Percentiles rank a stretch among this genome's conserved stretches.
Evolutionary conservation across 768 basidiomycete genomes (phyloP).

Genomic region (Hygrophoropsis aurantiaca): DNA sequence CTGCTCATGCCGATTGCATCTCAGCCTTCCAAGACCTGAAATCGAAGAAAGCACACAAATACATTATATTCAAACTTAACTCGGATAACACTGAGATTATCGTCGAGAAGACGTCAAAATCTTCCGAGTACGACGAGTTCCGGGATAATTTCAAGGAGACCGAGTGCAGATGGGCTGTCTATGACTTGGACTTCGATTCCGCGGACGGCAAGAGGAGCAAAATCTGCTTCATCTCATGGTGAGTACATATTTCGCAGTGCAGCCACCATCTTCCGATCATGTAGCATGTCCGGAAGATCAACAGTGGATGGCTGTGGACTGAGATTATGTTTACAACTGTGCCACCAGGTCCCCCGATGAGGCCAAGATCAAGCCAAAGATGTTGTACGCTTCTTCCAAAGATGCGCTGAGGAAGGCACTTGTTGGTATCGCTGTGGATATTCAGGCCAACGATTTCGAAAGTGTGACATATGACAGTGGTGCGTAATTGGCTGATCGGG

Average conservation of each 20-base stretch:
- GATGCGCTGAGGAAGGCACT: conserved; percentile 74
- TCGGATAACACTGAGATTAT: conserved; percentile 66
- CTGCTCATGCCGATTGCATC: conserved; percentile 53
- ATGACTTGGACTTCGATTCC: conserved; percentile 84
- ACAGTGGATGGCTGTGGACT: not conserved
- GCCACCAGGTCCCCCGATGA: conserved; percentile 76
- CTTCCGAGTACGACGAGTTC: conserved; percentile 68
- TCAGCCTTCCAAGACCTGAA: conserved; percentile 21
- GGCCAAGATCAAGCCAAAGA: conserved; percentile 88
- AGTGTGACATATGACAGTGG: conserved; percentile 75
- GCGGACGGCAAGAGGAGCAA: conserved; percentile 81
- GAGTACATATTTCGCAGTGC: conserved; percentile 30
- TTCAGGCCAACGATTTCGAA: conserved; percentile 79
- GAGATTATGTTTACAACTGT: not conserved
- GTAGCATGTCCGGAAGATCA: not conserved
- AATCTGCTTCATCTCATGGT: conserved; percentile 85
- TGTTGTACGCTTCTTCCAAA: conserved; percentile 88
- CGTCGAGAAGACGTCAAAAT: conserved; percentile 62
- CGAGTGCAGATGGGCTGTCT: conserved; percentile 87
- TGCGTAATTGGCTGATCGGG: conserved; percentile 35
- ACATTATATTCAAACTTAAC: conserved; percentile 79
- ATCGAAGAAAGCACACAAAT: conserved; percentile 59
- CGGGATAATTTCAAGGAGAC: conserved; percentile 66
- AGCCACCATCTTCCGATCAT: too few relatives aligned
- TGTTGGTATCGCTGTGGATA: conserved; percentile 73